Conservation (phyloP, 2,329 filamentous ascomycete species). For the Aspergillus clavatus region DNA sequence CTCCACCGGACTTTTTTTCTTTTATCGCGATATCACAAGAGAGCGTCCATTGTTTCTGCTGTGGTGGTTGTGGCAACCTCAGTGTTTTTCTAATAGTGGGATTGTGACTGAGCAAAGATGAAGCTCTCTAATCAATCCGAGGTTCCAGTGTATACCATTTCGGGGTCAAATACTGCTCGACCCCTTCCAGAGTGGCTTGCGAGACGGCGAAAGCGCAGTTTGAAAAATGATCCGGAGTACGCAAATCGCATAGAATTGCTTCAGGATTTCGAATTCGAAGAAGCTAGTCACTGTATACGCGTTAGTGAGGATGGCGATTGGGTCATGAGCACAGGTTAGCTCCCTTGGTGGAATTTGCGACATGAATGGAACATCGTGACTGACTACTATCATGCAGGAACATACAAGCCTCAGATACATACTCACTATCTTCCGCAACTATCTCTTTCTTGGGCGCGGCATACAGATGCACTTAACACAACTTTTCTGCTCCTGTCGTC, state of each 20-base stretch:
- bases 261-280: constrained; percentile 97
- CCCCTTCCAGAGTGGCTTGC: constrained; percentile 95
- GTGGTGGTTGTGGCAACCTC: background rate
- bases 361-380: constrained; percentile 10
- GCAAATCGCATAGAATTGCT: constrained; percentile 89
- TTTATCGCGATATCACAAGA: constrained; percentile 10
- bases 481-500: constrained; percentile 83
- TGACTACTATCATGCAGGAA: constrained; percentile 41
- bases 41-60: background rate
- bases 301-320: constrained; percentile 94
- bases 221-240: constrained; percentile 90
- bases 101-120: constrained; percentile 31
- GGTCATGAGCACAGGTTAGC: constrained; percentile 84
- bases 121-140: constrained; percentile 62
- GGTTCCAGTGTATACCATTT: constrained; percentile 90
- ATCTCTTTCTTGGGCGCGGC: constrained; percentile 86
- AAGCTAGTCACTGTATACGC: constrained; percentile 84
- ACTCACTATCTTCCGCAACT: constrained; percentile 92
- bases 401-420: constrained; percentile 79
- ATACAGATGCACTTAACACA: constrained; percentile 87
- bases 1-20: constrained; percentile 22
- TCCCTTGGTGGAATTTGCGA: background rate
- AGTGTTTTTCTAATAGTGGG: constrained; percentile 10
- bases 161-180: constrained; percentile 79
- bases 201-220: constrained; percentile 77